phyloP scores from a whole-genome alignment of 371 early-diverging fungal genomes.

The Chytridiales sp. region DNA sequence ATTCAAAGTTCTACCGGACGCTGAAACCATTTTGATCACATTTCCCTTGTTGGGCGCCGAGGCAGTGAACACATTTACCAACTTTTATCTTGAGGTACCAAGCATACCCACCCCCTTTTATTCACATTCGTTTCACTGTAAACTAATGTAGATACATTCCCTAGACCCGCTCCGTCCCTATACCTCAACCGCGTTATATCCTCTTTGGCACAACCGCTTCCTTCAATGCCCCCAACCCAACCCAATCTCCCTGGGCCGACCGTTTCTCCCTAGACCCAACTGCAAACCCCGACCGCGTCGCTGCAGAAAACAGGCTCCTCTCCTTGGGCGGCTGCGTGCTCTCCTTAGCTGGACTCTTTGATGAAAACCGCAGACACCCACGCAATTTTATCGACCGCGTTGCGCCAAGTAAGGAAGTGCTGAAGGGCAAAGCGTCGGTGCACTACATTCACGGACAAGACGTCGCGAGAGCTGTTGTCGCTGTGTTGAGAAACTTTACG shows the following conservation, averaged over 20 bases:
- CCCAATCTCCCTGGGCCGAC: conserved; percentile 21
- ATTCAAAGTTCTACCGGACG: conserved; percentile 38
- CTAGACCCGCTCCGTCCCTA: too few relatives aligned
- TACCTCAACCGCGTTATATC: conserved; percentile 38
- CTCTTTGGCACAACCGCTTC: conserved; percentile 53
- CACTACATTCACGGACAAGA: conserved; percentile 62
- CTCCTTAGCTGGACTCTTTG: conserved; percentile 59
- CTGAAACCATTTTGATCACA: conserved; percentile 49
- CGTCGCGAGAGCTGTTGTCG: conserved; percentile 48
- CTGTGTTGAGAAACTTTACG: conserved; percentile 19
- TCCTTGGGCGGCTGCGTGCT: conserved; percentile 42
- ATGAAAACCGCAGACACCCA: conserved; percentile 45
- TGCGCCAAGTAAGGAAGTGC: conserved; percentile 40
- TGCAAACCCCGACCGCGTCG: conserved; percentile 2
- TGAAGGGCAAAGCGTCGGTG: conserved; percentile 36
- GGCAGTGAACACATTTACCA: conserved; percentile 25
- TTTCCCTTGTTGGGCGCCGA: conserved; percentile 49
- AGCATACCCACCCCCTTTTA: too few relatives aligned
- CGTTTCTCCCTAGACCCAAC: not conserved
- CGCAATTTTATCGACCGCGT: conserved; percentile 49
- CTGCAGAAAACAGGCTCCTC: conserved; percentile 14
- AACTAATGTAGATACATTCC: too few relatives aligned
- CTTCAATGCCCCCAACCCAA: conserved; percentile 1
- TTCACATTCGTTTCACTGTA: too few relatives aligned
- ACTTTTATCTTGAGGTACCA: conserved; percentile 31